Base-by-base conservation (phyloP, 441 rosid genomes). In the Adansonia rubrostipa region DNA sequence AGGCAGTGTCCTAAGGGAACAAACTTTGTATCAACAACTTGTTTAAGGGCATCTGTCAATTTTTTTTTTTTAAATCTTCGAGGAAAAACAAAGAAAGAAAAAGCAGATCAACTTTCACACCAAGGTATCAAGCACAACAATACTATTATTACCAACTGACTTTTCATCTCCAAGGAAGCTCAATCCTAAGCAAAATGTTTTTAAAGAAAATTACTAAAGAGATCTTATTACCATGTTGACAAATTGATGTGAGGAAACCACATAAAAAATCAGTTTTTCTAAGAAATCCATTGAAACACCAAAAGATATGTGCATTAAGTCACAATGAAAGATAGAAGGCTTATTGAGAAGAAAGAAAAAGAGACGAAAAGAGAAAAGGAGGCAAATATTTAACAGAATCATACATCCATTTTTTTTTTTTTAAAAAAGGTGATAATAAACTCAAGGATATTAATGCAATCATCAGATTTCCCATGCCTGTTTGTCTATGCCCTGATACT, bases 401-500 rank as follows among this genome's bases (percentile, higher is more conserved):
- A 63, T 33, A 33, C 11, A 63, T 63, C 6, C 33, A 6, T 62
- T 44, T 2, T 28, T 28, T 1, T 28, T 28, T 28, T 28, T 28
- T 28, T 5, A 28, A 20, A 63, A 5, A 24, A 33, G 24, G 33
- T 19, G 19, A 20, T 20, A 28, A 20, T 24, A 13, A 58, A 20
- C 33, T 33, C 45, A 11, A 7, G 19, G 68, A 63, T 7, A 63
- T 36, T 36, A 14, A 63, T 2, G 8, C 42, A 63, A 62, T 63
- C 15, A 6, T 5, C 40, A 28, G 67, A 62, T 36, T 3, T 3
- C 67, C 66, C 67, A 7, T 0, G 45, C 45, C 9, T 63, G 17
- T 63, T 28, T 63, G 44, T 14, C 68, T 61, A 10, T 61, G 66
- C 66, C 42, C 66, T 24, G 42, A 61, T 24, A 61, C n/a, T 11